Percentiles rank a stretch among this genome's conserved stretches.
Evolutionary conservation across 108 stramenopile genomes (phyloP).

Genomic region (Seminavis robusta): DNA sequence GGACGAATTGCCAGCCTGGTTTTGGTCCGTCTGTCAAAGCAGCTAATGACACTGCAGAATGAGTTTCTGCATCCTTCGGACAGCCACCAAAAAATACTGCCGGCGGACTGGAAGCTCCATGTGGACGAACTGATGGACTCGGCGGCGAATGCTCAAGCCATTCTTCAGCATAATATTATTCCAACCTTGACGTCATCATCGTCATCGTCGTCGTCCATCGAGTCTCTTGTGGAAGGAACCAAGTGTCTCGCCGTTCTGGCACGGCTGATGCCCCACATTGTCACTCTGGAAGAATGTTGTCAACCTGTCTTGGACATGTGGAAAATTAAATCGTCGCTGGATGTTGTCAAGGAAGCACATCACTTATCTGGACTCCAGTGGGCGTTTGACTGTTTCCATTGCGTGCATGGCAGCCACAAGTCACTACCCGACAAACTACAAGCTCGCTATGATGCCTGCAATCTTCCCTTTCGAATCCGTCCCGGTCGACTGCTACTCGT

Average conservation of each 20-base stretch:
- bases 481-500: conserved; percentile 5
- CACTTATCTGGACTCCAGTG: conserved; percentile 39
- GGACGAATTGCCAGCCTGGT: conserved; percentile 26
- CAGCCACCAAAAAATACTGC: not conserved
- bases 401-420: not conserved
- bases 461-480: conserved; percentile 40
- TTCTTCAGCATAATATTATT: not conserved
- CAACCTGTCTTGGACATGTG: not conserved
- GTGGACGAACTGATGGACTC: conserved; percentile 3
- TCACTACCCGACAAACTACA: conserved; percentile 17
- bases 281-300: conserved; percentile 18
- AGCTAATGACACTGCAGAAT: conserved; percentile 29
- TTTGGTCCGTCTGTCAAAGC: conserved; percentile 40
- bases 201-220: conserved; percentile 10
- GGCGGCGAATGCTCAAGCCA: not conserved
- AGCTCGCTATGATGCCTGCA: conserved; percentile 26
- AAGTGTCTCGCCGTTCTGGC: conserved; percentile 30
- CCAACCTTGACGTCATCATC: conserved; percentile 1
- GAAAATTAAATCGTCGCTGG: not conserved
- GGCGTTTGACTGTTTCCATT: conserved; percentile 27
- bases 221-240: conserved; percentile 31
- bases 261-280: conserved; percentile 10
- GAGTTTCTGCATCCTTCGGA: not conserved
- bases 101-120: not conserved
- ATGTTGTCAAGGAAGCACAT: conserved; percentile 16